Conservation (phyloP, 441 rosid species). For the Monsonia emarginata region DNA sequence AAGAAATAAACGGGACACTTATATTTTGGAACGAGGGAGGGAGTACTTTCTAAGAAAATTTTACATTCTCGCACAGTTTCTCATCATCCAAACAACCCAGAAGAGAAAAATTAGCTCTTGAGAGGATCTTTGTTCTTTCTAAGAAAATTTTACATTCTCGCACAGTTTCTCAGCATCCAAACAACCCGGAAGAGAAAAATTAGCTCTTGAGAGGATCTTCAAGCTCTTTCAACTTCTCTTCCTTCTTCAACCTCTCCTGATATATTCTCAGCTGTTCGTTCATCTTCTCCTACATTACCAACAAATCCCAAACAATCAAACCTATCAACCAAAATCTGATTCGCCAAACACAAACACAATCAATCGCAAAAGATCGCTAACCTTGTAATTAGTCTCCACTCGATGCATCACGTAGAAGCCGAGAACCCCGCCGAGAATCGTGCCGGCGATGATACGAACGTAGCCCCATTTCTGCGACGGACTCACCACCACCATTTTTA, state of each 20-base stretch:
- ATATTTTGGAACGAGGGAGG: too few relatives aligned
- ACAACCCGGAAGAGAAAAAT: neutral
- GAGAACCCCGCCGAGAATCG: conserved; percentile 62
- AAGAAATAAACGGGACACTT: too few relatives aligned
- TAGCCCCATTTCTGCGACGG: conserved; percentile 55
- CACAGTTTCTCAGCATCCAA: too few relatives aligned
- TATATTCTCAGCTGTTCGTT: conserved; percentile 64
- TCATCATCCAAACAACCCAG: too few relatives aligned
- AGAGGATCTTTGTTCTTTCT: conserved; percentile 5
- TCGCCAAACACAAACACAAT: neutral
- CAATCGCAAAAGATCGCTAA: conserved; percentile 11
- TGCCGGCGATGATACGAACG: conserved; percentile 66
- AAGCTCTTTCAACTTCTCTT: conserved; percentile 19
- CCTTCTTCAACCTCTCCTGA: conserved; percentile 48
- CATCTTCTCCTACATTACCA: conserved; percentile 51
- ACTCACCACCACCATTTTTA: conserved; percentile 31
- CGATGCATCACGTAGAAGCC: conserved; percentile 96
- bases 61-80: neutral
- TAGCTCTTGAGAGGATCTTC: conserved; percentile 4
- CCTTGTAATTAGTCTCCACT: conserved; percentile 68
- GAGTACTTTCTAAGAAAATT: too few relatives aligned
- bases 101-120: neutral
- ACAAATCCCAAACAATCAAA: neutral
- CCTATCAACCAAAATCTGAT: conserved; percentile 12
- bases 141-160: neutral